Percentiles rank a stretch among this genome's conserved stretches.
These are phyloP conservation scores for Clarireedia monteithiana DNA, from an alignment of 2,329 filamentous ascomycete species.

Conservation along the genomic window DNA sequence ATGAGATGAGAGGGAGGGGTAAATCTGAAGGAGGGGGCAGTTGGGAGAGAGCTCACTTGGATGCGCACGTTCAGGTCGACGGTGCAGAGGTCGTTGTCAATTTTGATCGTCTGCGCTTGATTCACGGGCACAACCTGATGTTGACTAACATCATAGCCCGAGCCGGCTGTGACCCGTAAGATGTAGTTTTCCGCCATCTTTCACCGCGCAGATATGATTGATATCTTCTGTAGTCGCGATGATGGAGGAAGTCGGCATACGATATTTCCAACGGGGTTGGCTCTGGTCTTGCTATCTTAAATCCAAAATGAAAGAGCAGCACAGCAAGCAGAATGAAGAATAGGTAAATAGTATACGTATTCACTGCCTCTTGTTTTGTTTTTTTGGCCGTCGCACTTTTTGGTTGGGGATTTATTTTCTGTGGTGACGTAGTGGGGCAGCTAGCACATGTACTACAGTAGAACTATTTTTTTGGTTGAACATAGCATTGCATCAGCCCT, in stretches of 20 bases:
- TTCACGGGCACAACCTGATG: conserved; percentile 75
- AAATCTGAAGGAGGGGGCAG: too few relatives aligned
- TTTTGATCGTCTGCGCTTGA: conserved; percentile 48
- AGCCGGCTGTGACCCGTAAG: conserved; percentile 73
- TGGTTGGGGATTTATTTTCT: background rate
- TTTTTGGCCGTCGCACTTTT: background rate
- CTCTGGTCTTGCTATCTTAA: too few relatives aligned
- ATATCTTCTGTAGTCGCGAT: too few relatives aligned
- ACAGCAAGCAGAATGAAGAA: too few relatives aligned
- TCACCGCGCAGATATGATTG: too few relatives aligned
- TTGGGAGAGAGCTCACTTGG: conserved; percentile 41
- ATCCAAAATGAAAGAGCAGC: background rate
- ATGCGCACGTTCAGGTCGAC: conserved; percentile 69
- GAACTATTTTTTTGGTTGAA: background rate
- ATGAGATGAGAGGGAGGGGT: too few relatives aligned
- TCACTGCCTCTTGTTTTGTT: background rate
- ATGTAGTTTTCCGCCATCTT: conserved; percentile 65
- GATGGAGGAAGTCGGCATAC: too few relatives aligned
- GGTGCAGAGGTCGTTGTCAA: conserved; percentile 57
- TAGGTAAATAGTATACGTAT: too few relatives aligned
- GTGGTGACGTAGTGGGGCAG: conserved; percentile 9
- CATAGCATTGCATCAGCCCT: background rate
- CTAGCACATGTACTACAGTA: background rate
- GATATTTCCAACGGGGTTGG: too few relatives aligned
- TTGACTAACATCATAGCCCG: conserved; percentile 63